Percentiles rank a stretch among this genome's conserved stretches.
phyloP scores from a whole-genome alignment of 2,329 filamentous ascomycete species.

The Clarireedia sp. region DNA sequence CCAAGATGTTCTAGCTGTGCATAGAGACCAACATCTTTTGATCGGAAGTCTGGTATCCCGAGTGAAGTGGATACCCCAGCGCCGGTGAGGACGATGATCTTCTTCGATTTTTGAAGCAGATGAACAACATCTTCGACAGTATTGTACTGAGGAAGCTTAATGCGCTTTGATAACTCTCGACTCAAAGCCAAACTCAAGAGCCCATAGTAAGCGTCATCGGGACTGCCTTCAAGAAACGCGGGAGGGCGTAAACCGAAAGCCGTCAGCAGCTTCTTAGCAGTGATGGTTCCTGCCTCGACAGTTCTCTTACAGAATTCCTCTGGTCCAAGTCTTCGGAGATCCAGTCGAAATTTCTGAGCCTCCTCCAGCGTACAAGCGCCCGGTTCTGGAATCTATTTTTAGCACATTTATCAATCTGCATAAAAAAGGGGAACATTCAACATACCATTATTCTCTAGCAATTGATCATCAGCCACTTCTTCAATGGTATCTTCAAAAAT shows the following conservation, averaged over 20 bases:
- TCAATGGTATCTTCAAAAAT: conserved; percentile 40
- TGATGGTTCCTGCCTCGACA: conserved; percentile 59
- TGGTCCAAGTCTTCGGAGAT: conserved; percentile 70
- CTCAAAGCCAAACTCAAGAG: conserved; percentile 71
- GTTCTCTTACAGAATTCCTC: conserved; percentile 68
- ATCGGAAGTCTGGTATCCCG: conserved; percentile 94
- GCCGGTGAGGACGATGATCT: conserved; percentile 90
- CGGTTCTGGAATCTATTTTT: conserved; percentile 21
- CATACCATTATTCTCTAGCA: conserved; percentile 35
- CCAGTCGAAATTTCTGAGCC: conserved; percentile 57
- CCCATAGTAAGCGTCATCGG: conserved; percentile 68
- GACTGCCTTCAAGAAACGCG: conserved; percentile 59
- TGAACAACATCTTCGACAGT: conserved; percentile 78
- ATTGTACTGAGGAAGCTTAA: conserved; percentile 74
- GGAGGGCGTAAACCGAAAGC: conserved; percentile 76
- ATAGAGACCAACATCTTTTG: conserved; percentile 87
- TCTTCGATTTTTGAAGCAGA: conserved; percentile 64
- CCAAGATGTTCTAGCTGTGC: conserved; percentile 74
- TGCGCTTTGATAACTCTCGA: conserved; percentile 72
- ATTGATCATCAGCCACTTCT: conserved; percentile 38
- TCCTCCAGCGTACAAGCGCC: conserved; percentile 57
- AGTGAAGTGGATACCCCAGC: conserved; percentile 95
- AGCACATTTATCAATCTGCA: conserved; percentile 9
- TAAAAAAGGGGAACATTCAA: conserved; percentile 7
- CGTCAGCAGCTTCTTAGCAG: conserved; percentile 75